Base-by-base conservation (phyloP, 306 rosid species). In the Gastrolobium bilobum region DNA sequence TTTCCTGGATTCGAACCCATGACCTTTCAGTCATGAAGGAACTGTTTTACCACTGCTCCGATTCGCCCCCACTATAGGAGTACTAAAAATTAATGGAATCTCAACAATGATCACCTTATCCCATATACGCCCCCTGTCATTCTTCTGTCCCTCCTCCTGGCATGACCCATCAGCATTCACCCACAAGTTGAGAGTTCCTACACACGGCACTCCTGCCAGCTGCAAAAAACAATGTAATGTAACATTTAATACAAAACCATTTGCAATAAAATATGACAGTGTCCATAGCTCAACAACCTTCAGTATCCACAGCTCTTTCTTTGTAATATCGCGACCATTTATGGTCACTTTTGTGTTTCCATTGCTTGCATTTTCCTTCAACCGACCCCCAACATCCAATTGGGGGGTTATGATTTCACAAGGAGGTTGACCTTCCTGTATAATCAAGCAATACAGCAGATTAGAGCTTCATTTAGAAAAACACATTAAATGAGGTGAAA, bases 71-170 rank as follows among this genome's bases (percentile, higher is more conserved):
- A 20, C 26, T 20, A 20, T 20, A 20, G 26, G 26, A 20, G 26
- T 20, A 20, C 26, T 20, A 20, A 20, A 20, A 20, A 20, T 20
- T 20, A 20, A 20, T 20, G 26, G 40, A 4, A 67, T 75, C 57
- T 30, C 30, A 63, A 82, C 38, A 48, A 69, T 37, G 51, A 64
- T 76, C 79, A 94, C 98, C 94, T 84, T 91, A 66, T 81, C 89
- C 98, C 98, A 94, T 76, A 94, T 90, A 73, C 37, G 2, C 5
- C 90, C 98, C 68, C 78, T 84, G 0, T 77, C 69, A 0, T 71
- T 54, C 34, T 52, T 89, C 88, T 90, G 91, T 77, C 98, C 98
- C 73, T 87, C 98, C 88, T 94, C 97, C 81, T 79, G 88, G 87
- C 79, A 89, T 13, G 96, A 78, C 53, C 98, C 97, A 76, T 91